A percentile compares a stretch with the other conserved stretches of the same genome.
Conservation (phyloP, 306 rosid species). For the Rosa lucieae region DNA sequence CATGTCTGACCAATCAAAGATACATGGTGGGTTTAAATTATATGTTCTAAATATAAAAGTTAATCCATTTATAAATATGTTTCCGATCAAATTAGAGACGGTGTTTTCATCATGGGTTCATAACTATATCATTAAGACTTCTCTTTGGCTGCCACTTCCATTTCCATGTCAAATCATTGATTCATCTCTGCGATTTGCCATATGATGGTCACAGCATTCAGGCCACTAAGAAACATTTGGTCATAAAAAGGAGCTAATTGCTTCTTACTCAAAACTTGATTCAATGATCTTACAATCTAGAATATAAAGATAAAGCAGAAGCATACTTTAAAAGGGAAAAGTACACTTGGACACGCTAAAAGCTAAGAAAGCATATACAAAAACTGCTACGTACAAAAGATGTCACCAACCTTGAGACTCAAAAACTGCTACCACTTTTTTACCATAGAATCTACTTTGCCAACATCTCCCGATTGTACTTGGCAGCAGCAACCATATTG, state of each 20-base stretch:
- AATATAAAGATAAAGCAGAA: neutral
- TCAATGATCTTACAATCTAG: neutral
- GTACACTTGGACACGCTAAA: neutral
- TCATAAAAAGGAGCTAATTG: neutral
- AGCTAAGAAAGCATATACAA: neutral
- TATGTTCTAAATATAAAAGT: neutral
- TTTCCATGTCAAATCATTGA: neutral
- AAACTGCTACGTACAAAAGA: neutral
- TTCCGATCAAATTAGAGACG: neutral
- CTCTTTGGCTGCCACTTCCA: neutral
- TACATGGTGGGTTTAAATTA: neutral
- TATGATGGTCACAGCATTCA: neutral
- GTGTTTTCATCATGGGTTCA: neutral
- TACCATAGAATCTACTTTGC: conserved; percentile 10
- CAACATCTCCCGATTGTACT: conserved; percentile 64
- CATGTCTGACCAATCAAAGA: neutral
- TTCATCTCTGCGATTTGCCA: neutral
- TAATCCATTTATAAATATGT: neutral
- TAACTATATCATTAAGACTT: neutral
- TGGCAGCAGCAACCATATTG: conserved; percentile 82
- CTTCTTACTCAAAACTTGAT: neutral
- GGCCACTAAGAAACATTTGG: neutral
- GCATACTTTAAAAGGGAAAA: no score
- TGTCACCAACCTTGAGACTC: neutral
- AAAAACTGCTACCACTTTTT: neutral